Evolutionary conservation across 371 early-diverging fungal genomes (phyloP), one percentile per base, ranked within the genome.

Genomic region (Mucor velutinosus): DNA sequence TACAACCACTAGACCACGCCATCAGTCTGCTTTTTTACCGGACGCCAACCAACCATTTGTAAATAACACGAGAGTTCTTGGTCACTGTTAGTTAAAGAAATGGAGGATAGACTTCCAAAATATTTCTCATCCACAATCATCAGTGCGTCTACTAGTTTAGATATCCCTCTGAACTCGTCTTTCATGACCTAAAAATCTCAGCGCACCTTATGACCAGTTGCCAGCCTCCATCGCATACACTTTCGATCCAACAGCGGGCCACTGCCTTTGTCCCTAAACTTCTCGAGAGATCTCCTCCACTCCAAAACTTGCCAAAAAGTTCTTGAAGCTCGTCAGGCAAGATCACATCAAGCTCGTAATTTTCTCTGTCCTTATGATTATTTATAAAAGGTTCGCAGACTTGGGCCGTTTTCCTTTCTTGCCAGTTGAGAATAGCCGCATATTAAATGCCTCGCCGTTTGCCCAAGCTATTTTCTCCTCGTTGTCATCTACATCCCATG

Each of bases 61-160:
- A 30, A 43, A 33, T 21, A 43, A 17, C 11, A 39, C 0, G 37
- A 14, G 7, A 41, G 57, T 27, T 30, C 39, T 32, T 53, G 62
- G 1, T 57, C 32, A 14, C 23, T 59, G 12, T 23, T 69, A 11
- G 63, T 63, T 21, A 6, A 27, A 1, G 69, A 60, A 1, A 55
- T 62, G 10, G 60, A 69, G 39, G 27, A 12, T 21, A 23, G n/a
- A n/a, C n/a, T 67, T 8, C 67, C 67, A n/a, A 14, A 21, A 41
- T 21, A 41, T 29, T 61, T 61, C 25, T 12, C 12, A 5, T 27
- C 29, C 29, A 39, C 59, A 0, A 41, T 53, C 15, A 37, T 59
- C 5, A 64, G 49, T 14, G 33, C 64, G 0, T 51, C 45, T 5
- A 64, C 59, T 0, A 47, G 51, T 21, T 19, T 69, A 3, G 25